A percentile compares a stretch with the other conserved stretches of the same genome.
Evolutionary conservation across 495 filamentous ascomycete species (phyloP).

Genomic region (Xylaria nigripes): DNA sequence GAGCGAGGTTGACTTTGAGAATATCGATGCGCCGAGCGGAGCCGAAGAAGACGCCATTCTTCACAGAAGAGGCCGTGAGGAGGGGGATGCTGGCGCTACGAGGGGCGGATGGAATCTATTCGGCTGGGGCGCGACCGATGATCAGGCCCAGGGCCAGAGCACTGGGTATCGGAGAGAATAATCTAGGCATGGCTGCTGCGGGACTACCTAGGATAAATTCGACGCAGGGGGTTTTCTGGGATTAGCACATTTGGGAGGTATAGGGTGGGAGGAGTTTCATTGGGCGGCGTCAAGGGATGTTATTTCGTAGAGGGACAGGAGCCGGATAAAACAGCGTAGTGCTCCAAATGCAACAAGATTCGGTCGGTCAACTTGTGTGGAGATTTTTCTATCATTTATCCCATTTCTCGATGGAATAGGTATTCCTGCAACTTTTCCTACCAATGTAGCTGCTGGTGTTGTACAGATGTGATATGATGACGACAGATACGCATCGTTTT

Average conservation of each 20-base stretch:
- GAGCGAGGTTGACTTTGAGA: conserved; percentile 74
- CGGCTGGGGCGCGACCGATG: conserved; percentile 39
- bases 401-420: not conserved
- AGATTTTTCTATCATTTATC: conserved; percentile 17
- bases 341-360: not conserved
- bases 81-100: conserved; percentile 8
- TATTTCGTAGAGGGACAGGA: conserved; percentile 5
- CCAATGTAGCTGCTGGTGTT: not conserved
- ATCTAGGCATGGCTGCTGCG: not conserved
- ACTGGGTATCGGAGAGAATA: conserved; percentile 7
- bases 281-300: conserved; percentile 9
- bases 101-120: conserved; percentile 52
- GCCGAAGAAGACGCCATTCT: conserved; percentile 37
- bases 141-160: conserved; percentile 6
- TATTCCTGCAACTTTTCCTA: not conserved
- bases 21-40: conserved; percentile 65
- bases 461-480: conserved; percentile 3
- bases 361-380: conserved; percentile 5
- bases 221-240: conserved; percentile 2
- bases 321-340: conserved; percentile 10
- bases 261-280: no score
- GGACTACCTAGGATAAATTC: not conserved
- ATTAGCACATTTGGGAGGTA: not conserved
- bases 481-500: conserved; percentile 6
- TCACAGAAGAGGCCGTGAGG: conserved; percentile 16